Evolutionary conservation across 768 basidiomycete genomes (phyloP).

Genomic region (Termitomyces bulborhizus): DNA sequence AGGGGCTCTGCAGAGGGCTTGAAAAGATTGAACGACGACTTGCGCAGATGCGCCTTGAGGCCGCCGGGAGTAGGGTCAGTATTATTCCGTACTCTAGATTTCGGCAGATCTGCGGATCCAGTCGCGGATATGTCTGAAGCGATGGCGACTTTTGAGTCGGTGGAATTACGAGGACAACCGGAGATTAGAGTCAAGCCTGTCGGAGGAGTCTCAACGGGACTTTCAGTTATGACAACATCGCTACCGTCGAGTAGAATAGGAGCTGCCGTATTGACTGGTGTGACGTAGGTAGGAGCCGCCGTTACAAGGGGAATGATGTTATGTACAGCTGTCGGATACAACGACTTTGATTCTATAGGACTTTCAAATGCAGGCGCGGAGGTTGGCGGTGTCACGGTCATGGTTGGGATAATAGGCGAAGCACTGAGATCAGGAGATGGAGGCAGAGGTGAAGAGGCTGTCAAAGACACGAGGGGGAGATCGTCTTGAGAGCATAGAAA

Average conservation of each 20-base stretch:
- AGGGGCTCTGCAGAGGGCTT: constrained; percentile 20
- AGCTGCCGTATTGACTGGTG: constrained; percentile 8
- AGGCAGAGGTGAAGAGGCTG: constrained; percentile 13
- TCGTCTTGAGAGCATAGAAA: neutral
- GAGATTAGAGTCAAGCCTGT: constrained; percentile 3
- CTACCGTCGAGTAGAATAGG: constrained; percentile 12
- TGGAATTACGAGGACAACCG: constrained; percentile 9
- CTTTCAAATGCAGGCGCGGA: neutral
- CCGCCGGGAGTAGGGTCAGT: constrained; percentile 9
- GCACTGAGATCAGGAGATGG: constrained; percentile 7
- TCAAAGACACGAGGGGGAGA: neutral
- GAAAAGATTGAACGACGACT: constrained; percentile 31
- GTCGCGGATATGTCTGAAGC: neutral
- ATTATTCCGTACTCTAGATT: constrained; percentile 7
- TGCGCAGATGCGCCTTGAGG: constrained; percentile 13
- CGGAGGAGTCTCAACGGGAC: constrained; percentile 24
- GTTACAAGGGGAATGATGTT: constrained; percentile 23
- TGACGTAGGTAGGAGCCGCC: constrained; percentile 16
- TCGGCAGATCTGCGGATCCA: neutral
- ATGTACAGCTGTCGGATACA: constrained; percentile 20
- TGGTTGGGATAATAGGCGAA: constrained; percentile 1
- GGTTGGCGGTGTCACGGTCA: constrained; percentile 10
- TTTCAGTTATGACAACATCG: constrained; percentile 29
- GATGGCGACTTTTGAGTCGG: constrained; percentile 8
- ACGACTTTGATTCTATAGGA: constrained; percentile 18